Conservation (phyloP, 176 grass and related monocot species). For the Leersia perrieri region DNA sequence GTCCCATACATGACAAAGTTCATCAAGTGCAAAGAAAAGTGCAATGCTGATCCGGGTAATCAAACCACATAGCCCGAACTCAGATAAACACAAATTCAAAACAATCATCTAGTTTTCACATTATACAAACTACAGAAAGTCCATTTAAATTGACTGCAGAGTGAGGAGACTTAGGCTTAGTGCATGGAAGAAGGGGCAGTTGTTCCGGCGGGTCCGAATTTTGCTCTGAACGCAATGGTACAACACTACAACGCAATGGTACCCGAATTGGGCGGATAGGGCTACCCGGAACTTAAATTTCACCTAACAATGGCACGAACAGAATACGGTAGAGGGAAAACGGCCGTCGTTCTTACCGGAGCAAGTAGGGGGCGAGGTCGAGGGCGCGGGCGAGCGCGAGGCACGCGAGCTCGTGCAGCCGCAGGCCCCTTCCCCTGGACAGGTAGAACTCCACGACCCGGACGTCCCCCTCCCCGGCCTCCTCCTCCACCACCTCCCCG, state of each 20-base stretch:
- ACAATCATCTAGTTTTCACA: not conserved
- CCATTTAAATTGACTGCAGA: not conserved
- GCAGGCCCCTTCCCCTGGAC: conserved; percentile 56
- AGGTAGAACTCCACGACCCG: conserved; percentile 81
- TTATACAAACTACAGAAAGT: not conserved
- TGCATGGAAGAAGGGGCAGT: not conserved
- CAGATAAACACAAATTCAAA: not conserved
- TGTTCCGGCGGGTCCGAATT: not conserved
- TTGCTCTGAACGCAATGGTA: not conserved
- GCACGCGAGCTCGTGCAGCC: conserved; percentile 81
- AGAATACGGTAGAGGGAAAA: not conserved
- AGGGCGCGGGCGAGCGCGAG: conserved; percentile 64
- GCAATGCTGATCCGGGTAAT: not conserved
- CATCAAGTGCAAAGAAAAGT: not conserved
- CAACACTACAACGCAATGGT: not conserved
- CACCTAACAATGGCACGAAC: not conserved
- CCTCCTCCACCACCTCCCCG: conserved; percentile 62
- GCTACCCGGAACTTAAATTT: not conserved
- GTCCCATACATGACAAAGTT: not conserved
- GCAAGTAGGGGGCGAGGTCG: conserved; percentile 75
- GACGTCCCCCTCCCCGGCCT: conserved; percentile 52
- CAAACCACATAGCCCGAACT: not conserved
- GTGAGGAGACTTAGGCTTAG: not conserved
- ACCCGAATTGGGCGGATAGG: not conserved
- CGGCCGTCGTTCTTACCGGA: conserved; percentile 38